A percentile compares a stretch with the other conserved stretches of the same genome.
These are phyloP conservation scores for Cryphonectria japonica DNA, from an alignment of 2,329 filamentous ascomycete species.

Conservation along the genomic window DNA sequence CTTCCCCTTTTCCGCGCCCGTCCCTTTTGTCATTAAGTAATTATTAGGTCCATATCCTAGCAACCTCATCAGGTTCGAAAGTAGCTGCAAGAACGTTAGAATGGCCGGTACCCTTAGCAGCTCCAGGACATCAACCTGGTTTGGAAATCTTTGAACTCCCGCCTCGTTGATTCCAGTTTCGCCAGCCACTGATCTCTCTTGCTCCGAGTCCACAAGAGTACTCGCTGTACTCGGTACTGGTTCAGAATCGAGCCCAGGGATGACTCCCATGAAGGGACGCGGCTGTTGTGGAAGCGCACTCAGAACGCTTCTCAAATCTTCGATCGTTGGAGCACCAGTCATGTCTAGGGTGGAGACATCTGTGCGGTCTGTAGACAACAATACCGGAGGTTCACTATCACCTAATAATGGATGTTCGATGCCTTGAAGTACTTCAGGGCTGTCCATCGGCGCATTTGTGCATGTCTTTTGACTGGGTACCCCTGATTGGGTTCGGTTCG, in stretches of 20 bases:
- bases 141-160: not conserved
- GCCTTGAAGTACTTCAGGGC: not conserved
- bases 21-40: too few relatives aligned
- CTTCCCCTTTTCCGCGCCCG: too few relatives aligned
- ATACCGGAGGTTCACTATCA: not conserved
- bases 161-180: not conserved
- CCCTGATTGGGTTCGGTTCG: not conserved
- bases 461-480: not conserved
- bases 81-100: slow-evolving; percentile 2
- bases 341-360: not conserved
- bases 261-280: not conserved
- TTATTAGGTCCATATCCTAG: not conserved
- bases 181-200: not conserved
- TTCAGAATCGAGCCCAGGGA: not conserved
- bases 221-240: not conserved
- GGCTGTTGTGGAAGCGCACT: not conserved
- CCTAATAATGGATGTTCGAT: not conserved
- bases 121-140: not conserved
- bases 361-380: not conserved
- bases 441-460: not conserved
- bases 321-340: not conserved
- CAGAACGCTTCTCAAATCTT: not conserved
- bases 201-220: not conserved
- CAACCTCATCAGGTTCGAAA: not conserved
- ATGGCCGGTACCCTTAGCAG: slow-evolving; percentile 10